Base-by-base conservation (phyloP, 176 grass and related monocot species). In the Avena eriantha region DNA sequence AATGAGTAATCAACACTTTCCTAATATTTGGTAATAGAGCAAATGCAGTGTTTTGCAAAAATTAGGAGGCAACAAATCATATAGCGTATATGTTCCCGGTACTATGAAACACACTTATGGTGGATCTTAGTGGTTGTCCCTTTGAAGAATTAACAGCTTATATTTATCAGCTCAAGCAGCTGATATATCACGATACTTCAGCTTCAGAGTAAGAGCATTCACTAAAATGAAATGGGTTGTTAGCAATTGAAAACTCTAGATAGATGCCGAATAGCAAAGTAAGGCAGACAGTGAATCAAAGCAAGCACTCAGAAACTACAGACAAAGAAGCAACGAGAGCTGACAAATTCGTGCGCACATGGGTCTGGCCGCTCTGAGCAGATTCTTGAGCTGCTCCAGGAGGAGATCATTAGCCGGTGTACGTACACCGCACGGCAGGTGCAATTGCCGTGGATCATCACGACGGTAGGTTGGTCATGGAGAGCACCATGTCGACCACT, bases 181-280 rank as follows among this genome's bases (percentile, higher is more conserved):
- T 82, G 49, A 87, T 65, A 64, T 87, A 87, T 60, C 85, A 82
- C 17, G 51, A 80, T 45, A 39, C 53, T 69, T 86, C 60, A 41
- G 6, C n/a, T 86, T 68, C 10, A 75, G 75, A 33, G 67, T 79
- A 22, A 67, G 22, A 26, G 54, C n/a, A 80, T 45, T 86, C 36
- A 18, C 84, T 74, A 0, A 51, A 51, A 18, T 43, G 59, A 73
- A 53, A 59, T 86, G 61, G 36, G 73, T 26, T 73, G 35, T 57
- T 24, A 69, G 22, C 61, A 36, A 39, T 39, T 39, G 36, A 39
- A 39, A 7, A 39, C 36, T 39, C 5, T 1, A 6, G 36, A 39
- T 6, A 39, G 36, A 6, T 39, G 7, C 5, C 7, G 36, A 39
- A 39, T 39, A 39, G 5, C 36, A 39, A 39, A 39, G 36, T 39